These are phyloP conservation scores for Ochetophila trinervis DNA, from an alignment of 306 rosid genomes.

Conservation along the genomic window DNA sequence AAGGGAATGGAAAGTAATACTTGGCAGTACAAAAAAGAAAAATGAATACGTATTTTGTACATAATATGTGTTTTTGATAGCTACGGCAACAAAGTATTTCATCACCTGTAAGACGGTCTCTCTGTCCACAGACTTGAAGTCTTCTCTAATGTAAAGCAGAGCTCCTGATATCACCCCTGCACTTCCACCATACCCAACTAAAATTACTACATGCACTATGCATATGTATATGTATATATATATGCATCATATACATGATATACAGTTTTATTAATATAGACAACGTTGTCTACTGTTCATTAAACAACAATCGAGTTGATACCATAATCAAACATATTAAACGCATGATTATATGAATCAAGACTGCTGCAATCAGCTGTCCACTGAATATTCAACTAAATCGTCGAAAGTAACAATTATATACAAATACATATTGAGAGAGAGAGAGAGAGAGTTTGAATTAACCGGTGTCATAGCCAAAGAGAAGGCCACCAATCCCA, in stretches of 20 bases:
- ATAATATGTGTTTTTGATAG: too few species aligned
- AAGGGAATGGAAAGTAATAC: too few species aligned
- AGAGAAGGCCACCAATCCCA: constrained; percentile 69
- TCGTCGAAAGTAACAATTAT: too few species aligned
- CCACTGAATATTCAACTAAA: too few species aligned
- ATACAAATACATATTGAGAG: not conserved
- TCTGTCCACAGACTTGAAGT: constrained; percentile 42
- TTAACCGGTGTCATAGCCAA: constrained; percentile 59
- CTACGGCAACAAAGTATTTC: not conserved
- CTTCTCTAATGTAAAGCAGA: constrained; percentile 55
- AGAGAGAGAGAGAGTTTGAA: not conserved
- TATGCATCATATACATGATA: not conserved
- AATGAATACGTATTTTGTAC: not conserved
- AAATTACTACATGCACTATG: not conserved
- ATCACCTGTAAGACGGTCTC: constrained; percentile 51
- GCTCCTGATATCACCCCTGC: constrained; percentile 68
- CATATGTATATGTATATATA: not conserved
- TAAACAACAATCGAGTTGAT: too few species aligned
- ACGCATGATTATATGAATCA: too few species aligned
- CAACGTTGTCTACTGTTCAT: too few species aligned
- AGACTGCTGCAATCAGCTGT: too few species aligned
- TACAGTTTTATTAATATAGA: too few species aligned
- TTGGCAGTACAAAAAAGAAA: not conserved
- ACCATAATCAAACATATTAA: too few species aligned
- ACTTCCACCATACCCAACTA: not conserved